phyloP scores from a whole-genome alignment of 2,329 filamentous ascomycete species.

The Orbilia ellipsospora region DNA sequence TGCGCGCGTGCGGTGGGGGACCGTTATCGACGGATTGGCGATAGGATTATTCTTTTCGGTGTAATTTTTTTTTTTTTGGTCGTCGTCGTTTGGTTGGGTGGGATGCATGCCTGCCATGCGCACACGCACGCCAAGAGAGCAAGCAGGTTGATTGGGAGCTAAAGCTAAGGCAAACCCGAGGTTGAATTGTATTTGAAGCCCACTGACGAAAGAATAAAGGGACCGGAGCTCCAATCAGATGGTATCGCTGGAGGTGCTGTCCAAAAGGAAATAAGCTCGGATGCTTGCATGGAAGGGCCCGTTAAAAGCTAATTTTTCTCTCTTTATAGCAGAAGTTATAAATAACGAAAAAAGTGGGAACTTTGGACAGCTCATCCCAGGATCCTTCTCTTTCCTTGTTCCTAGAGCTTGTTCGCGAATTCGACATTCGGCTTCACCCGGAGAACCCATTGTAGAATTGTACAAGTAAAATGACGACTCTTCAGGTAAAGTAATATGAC shows the following conservation, averaged over 20 bases:
- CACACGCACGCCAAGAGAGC: constrained; percentile 15
- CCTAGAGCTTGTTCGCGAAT: no score
- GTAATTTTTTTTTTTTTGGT: constrained; percentile 7
- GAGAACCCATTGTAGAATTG: no score
- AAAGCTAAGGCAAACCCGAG: constrained; percentile 9
- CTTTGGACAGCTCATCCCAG: background rate
- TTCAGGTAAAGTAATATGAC: constrained; percentile 19
- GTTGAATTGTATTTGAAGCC: background rate
- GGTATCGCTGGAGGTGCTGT: constrained; percentile 24
- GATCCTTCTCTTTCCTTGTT: no score
- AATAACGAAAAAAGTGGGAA: background rate
- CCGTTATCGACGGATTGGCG: background rate
- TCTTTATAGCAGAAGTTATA: background rate
- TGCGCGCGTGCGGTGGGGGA: background rate
- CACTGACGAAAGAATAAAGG: background rate
- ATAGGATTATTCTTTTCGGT: background rate
- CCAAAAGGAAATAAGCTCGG: constrained; percentile 36
- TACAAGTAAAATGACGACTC: constrained; percentile 27
- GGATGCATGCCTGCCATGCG: background rate
- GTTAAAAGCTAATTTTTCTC: background rate
- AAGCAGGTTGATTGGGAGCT: background rate
- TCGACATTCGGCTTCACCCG: no score
- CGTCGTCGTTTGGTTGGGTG: background rate
- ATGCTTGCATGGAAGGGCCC: constrained; percentile 25
- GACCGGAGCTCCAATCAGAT: background rate